Evolutionary conservation across 164 flowering plant species (phyloP).

Genomic region (Chloranthus sessilifolius): DNA sequence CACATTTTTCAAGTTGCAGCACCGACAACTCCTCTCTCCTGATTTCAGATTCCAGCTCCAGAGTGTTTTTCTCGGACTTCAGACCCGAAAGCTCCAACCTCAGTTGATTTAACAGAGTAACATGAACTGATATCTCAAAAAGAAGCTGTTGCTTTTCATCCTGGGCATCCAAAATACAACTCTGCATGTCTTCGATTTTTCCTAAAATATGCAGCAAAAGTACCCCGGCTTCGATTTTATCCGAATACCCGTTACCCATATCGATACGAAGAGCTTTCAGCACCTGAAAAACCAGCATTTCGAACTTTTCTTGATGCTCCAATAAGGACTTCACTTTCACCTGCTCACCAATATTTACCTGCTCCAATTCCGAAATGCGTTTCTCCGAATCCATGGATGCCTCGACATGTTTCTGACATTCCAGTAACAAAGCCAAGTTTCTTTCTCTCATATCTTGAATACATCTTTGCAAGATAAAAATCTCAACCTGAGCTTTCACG

Average conservation of each 20-base stretch:
- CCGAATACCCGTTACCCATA: constrained; percentile 16
- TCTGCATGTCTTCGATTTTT: constrained; percentile 37
- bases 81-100: constrained; percentile 36
- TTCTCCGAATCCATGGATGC: constrained; percentile 49
- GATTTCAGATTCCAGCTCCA: constrained; percentile 30
- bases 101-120: constrained; percentile 49
- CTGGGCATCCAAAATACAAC: constrained; percentile 26
- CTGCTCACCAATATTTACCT: constrained; percentile 62
- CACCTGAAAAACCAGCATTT: constrained; percentile 43
- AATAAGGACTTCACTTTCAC: constrained; percentile 52
- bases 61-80: constrained; percentile 25
- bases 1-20: constrained; percentile 44
- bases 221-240: constrained; percentile 22
- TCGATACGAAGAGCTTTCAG: constrained; percentile 44
- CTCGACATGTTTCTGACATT: constrained; percentile 63
- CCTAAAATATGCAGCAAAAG: constrained; percentile 29
- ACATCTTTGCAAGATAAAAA: constrained; percentile 60
- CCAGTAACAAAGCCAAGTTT: constrained; percentile 40
- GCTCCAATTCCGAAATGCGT: constrained; percentile 55
- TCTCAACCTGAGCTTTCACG: constrained; percentile 67
- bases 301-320: constrained; percentile 51
- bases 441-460: constrained; percentile 64
- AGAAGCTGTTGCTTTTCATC: constrained; percentile 57
- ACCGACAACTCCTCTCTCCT: constrained; percentile 23
- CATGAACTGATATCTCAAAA: constrained; percentile 61